Conservation (phyloP, 2,329 filamentous ascomycete species). For the Colletotrichum spinosum region DNA sequence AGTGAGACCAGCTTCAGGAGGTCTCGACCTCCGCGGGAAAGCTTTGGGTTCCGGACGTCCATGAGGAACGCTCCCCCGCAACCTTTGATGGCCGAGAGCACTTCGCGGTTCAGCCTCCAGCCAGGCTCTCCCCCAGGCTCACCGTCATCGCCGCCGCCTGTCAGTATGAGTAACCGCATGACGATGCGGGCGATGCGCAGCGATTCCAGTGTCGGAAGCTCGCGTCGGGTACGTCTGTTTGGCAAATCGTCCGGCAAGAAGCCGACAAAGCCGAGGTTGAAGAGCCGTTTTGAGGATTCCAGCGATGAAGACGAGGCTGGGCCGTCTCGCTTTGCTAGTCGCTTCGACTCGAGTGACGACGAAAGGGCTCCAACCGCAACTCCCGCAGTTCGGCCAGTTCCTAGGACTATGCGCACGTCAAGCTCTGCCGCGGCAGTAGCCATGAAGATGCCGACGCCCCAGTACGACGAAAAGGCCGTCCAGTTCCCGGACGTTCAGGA, state of each 20-base stretch:
- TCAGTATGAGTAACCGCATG: conserved; percentile 53
- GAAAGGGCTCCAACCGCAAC: conserved; percentile 71
- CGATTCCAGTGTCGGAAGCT: conserved; percentile 50
- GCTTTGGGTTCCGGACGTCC: conserved; percentile 75
- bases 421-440: conserved; percentile 49
- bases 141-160: conserved; percentile 54
- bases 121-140: conserved; percentile 76
- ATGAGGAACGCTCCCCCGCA: conserved; percentile 73
- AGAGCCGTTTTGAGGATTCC: conserved; percentile 71
- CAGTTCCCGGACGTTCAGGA: conserved; percentile 67
- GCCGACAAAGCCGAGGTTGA: conserved; percentile 48
- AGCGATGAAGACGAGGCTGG: conserved; percentile 68
- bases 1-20: conserved; percentile 89
- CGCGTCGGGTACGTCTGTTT: conserved; percentile 55
- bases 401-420: conserved; percentile 47
- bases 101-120: conserved; percentile 71
- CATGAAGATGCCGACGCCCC: conserved; percentile 47
- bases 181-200: conserved; percentile 59
- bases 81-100: conserved; percentile 12
- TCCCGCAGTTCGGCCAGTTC: conserved; percentile 73
- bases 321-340: conserved; percentile 60
- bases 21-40: conserved; percentile 59
- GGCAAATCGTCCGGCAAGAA: conserved; percentile 52
- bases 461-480: conserved; percentile 58
- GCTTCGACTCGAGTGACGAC: conserved; percentile 82